Percentiles rank a stretch among this genome's conserved stretches.
Evolutionary conservation across 495 filamentous ascomycete genomes (phyloP).

Genomic region (Talaromyces proteolyticus): DNA sequence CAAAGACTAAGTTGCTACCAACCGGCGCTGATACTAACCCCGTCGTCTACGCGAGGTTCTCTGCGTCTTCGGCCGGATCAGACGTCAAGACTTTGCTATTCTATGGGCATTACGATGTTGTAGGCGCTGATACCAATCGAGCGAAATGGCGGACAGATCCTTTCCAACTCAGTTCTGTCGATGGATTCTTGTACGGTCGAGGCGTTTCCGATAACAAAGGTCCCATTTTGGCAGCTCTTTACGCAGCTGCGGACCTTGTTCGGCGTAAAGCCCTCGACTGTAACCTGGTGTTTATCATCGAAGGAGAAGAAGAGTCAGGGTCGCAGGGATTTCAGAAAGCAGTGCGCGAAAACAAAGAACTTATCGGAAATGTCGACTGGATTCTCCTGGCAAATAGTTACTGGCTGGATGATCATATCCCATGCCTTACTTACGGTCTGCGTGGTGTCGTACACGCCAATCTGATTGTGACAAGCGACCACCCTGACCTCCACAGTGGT

Average conservation of each 20-base stretch:
- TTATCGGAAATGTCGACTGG: slow-evolving; percentile 87
- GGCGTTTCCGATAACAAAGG: slow-evolving; percentile 97
- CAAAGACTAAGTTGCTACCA: slow-evolving; percentile 76
- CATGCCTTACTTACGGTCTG: slow-evolving; percentile 91
- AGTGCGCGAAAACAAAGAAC: slow-evolving; percentile 67
- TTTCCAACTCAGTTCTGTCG: slow-evolving; percentile 75
- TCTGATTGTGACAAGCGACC: slow-evolving; percentile 74
- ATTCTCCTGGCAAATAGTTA: slow-evolving; percentile 95
- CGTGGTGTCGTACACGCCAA: slow-evolving; percentile 94
- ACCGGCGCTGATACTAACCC: slow-evolving; percentile 75
- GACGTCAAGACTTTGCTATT: slow-evolving; percentile 84
- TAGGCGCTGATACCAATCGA: slow-evolving; percentile 76
- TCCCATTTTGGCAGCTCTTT: slow-evolving; percentile 85
- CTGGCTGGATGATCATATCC: slow-evolving; percentile 93
- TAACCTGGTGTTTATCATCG: slow-evolving; percentile 88
- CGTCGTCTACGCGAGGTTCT: slow-evolving; percentile 83
- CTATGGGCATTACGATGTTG: slow-evolving; percentile 98
- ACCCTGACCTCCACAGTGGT: slow-evolving; percentile 89
- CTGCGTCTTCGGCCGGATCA: slow-evolving; percentile 49
- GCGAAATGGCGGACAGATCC: slow-evolving; percentile 80
- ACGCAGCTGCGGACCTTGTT: slow-evolving; percentile 82
- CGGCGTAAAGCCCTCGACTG: slow-evolving; percentile 71
- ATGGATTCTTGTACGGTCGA: slow-evolving; percentile 95
- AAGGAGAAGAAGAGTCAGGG: slow-evolving; percentile 95
- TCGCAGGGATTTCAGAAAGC: slow-evolving; percentile 82